Percentiles rank a stretch among this genome's conserved stretches.
Evolutionary conservation across 345 rosid species (phyloP).

Genomic region (Clarkia xantiana): DNA sequence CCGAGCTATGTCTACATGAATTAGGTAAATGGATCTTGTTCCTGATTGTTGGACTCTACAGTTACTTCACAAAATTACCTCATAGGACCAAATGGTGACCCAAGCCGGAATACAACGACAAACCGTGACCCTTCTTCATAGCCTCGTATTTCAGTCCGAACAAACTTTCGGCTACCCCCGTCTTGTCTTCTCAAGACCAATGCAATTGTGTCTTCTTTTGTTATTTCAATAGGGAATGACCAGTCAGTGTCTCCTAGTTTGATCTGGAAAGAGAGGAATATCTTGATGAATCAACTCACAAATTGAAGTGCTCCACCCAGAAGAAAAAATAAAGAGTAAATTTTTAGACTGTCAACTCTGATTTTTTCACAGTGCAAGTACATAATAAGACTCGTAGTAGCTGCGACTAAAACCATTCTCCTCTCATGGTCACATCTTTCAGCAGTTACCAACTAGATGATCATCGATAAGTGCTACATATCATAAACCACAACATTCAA

Average conservation of each 20-base stretch:
- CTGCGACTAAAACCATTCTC: no score
- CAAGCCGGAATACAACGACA: conserved; percentile 76
- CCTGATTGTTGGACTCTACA: no score
- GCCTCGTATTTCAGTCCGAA: conserved; percentile 82
- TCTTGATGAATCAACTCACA: conserved; percentile 2
- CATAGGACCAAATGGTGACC: conserved; percentile 70
- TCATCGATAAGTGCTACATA: no score
- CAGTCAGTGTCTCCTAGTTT: conserved; percentile 67
- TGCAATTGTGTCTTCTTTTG: conserved; percentile 77
- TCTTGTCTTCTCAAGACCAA: conserved; percentile 56
- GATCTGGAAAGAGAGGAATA: conserved; percentile 29
- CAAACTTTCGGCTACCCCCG: conserved; percentile 31
- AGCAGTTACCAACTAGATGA: no score
- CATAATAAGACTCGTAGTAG: no score
- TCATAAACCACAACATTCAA: no score
- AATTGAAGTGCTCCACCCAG: neutral
- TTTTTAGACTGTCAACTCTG: no score
- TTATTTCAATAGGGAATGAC: conserved; percentile 80
- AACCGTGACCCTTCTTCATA: conserved; percentile 98
- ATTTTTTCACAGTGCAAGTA: no score
- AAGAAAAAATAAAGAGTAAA: no score
- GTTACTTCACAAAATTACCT: conserved; percentile 32
- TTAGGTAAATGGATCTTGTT: no score
- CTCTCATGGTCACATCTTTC: no score
- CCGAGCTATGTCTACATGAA: no score